These are phyloP conservation scores for Croton laevigatus DNA, from an alignment of 441 rosid species.

Conservation along the genomic window DNA sequence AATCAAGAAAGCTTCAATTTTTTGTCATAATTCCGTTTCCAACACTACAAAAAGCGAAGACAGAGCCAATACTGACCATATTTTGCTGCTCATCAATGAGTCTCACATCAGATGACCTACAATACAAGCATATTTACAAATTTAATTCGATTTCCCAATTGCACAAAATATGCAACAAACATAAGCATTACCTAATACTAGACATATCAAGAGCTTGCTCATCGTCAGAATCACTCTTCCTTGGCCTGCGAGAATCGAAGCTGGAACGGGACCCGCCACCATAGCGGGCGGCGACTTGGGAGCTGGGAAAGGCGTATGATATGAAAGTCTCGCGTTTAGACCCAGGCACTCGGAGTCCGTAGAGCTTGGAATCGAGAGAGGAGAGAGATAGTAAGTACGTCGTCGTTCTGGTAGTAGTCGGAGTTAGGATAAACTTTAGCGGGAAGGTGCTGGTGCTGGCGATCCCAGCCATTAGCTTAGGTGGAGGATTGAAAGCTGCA, in stretches of 20 bases:
- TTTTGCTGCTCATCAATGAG: constrained; percentile 72
- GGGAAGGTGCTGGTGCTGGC: constrained; percentile 38
- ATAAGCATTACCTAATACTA: constrained; percentile 42
- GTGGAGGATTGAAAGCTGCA: neutral
- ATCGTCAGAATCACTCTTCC: constrained; percentile 41
- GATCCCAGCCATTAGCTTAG: constrained; percentile 57
- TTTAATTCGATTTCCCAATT: constrained; percentile 7
- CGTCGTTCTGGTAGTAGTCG: constrained; percentile 28
- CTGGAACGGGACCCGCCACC: constrained; percentile 56
- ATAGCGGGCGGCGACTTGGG: constrained; percentile 48
- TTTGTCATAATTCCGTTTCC: neutral
- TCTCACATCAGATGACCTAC: constrained; percentile 77
- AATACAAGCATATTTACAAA: constrained; percentile 17
- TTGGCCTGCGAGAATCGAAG: constrained; percentile 37
- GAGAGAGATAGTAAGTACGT: constrained; percentile 23
- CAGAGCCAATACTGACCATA: constrained; percentile 50
- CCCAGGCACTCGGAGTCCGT: constrained; percentile 39
- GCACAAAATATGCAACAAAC: neutral
- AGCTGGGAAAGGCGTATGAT: constrained; percentile 26
- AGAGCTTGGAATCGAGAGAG: constrained; percentile 44
- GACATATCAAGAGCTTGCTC: constrained; percentile 67
- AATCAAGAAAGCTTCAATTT: neutral
- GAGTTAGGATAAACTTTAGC: constrained; percentile 32
- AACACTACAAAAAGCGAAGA: neutral
- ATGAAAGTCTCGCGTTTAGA: constrained; percentile 18